These are phyloP conservation scores for Trichoderma sp. DNA, from an alignment of 2,329 filamentous ascomycete genomes.

Conservation along the genomic window DNA sequence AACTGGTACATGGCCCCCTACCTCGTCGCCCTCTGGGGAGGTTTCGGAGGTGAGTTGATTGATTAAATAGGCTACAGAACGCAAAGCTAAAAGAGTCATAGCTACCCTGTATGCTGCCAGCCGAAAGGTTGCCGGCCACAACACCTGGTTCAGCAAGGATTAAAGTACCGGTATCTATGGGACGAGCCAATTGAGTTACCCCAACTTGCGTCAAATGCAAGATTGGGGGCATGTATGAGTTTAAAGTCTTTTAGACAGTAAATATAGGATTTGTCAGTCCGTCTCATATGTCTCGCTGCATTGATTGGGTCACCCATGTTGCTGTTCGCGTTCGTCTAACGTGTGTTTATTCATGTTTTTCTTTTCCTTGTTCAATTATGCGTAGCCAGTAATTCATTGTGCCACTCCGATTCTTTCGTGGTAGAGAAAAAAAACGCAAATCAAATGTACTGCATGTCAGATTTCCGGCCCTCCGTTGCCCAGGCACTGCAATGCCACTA, in stretches of 20 bases:
- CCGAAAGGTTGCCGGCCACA: conserved; percentile 73
- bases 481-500: conserved; percentile 2
- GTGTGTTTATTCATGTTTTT: conserved; percentile 20
- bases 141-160: conserved; percentile 68
- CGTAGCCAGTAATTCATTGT: conserved; percentile 32
- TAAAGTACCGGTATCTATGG: conserved; percentile 33
- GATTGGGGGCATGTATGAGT: conserved; percentile 1
- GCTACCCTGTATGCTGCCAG: conserved; percentile 68
- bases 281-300: not conserved
- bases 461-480: conserved; percentile 1
- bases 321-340: not conserved
- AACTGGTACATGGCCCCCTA: conserved; percentile 66
- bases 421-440: conserved; percentile 21
- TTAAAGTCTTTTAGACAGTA: conserved; percentile 19
- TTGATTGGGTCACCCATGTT: not conserved
- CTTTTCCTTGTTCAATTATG: conserved; percentile 29
- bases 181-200: not conserved
- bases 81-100: conserved; percentile 34
- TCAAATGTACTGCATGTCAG: conserved; percentile 12
- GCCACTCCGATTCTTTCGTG: conserved; percentile 28
- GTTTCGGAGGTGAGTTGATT: conserved; percentile 56
- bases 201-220: not conserved
- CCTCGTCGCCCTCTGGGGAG: conserved; percentile 62
- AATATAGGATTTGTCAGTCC: conserved; percentile 19
- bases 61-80: not conserved